Conservation (phyloP, 139 green algal genomes). For the Chlorella sp. region DNA sequence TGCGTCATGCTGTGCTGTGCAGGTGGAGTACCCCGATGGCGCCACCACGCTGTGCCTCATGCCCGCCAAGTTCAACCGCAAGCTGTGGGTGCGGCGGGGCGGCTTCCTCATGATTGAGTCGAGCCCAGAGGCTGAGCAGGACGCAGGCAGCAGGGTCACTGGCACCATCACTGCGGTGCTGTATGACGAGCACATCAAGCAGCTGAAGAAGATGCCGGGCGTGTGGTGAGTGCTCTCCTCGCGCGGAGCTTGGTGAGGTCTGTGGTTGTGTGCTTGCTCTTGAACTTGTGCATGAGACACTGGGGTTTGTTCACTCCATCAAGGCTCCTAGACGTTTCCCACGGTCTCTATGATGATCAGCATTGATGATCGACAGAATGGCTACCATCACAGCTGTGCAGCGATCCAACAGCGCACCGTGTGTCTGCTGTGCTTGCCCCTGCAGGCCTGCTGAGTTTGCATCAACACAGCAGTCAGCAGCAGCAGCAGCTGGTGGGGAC, state of each 20-base stretch:
- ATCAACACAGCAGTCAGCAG: too few relatives aligned
- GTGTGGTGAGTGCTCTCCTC: constrained; percentile 37
- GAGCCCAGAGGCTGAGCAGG: background rate
- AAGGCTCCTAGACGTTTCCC: too few relatives aligned
- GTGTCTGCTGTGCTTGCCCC: too few relatives aligned
- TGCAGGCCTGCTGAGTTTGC: too few relatives aligned
- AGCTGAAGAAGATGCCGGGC: constrained; percentile 42
- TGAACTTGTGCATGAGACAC: background rate
- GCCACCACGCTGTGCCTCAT: constrained; percentile 49
- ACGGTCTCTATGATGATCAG: too few relatives aligned
- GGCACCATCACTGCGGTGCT: constrained; percentile 52
- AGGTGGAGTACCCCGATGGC: constrained; percentile 65
- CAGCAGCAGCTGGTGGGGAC: too few relatives aligned
- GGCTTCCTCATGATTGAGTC: constrained; percentile 58
- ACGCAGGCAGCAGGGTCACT: constrained; percentile 32
- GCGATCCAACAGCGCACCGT: too few relatives aligned
- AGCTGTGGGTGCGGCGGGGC: constrained; percentile 69
- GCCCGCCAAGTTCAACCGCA: constrained; percentile 71
- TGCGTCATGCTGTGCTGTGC: background rate
- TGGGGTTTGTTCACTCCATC: too few relatives aligned
- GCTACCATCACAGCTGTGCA: too few relatives aligned
- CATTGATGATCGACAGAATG: too few relatives aligned
- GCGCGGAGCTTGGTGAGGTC: background rate
- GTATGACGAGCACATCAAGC: constrained; percentile 55
- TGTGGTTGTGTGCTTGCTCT: background rate